These are phyloP conservation scores for Microbotryum intermedium DNA, from an alignment of 1,284 basidiomycete genomes.

Conservation along the genomic window DNA sequence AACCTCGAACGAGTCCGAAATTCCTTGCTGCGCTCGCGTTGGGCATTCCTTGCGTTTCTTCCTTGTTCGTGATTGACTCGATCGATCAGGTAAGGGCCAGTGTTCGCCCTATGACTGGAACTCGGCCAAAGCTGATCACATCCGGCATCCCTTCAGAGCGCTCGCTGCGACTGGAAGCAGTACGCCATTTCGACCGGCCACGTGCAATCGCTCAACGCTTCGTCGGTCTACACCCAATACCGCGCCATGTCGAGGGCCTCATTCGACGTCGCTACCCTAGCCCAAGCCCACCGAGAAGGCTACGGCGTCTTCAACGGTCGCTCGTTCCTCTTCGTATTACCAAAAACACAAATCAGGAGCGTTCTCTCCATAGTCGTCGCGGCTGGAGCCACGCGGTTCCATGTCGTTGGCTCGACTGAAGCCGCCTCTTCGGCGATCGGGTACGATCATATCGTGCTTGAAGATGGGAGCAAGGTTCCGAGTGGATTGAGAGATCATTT, in stretches of 20 bases:
- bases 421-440: constrained; percentile 39
- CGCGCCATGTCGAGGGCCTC: constrained; percentile 51
- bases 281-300: constrained; percentile 52
- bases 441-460: constrained; percentile 60
- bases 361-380: constrained; percentile 49
- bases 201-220: constrained; percentile 47
- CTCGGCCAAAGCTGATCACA: background rate
- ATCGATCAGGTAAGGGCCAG: constrained; percentile 41
- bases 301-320: constrained; percentile 42
- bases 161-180: constrained; percentile 50
- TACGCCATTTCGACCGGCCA: constrained; percentile 62
- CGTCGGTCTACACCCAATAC: constrained; percentile 57
- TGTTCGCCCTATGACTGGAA: background rate
- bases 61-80: constrained; percentile 52
- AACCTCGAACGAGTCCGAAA: constrained; percentile 60
- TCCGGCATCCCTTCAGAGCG: constrained; percentile 18
- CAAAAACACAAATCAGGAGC: constrained; percentile 23
- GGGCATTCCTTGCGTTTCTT: constrained; percentile 71
- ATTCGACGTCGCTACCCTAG: constrained; percentile 37
- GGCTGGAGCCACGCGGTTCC: constrained; percentile 63
- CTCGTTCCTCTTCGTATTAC: constrained; percentile 20
- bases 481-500: constrained; percentile 39
- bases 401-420: constrained; percentile 46
- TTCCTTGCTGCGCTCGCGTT: constrained; percentile 70
- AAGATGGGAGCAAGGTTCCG: constrained; percentile 42